phyloP scores from a whole-genome alignment of 371 early-diverging fungal species.

The Mortierella sp. region DNA sequence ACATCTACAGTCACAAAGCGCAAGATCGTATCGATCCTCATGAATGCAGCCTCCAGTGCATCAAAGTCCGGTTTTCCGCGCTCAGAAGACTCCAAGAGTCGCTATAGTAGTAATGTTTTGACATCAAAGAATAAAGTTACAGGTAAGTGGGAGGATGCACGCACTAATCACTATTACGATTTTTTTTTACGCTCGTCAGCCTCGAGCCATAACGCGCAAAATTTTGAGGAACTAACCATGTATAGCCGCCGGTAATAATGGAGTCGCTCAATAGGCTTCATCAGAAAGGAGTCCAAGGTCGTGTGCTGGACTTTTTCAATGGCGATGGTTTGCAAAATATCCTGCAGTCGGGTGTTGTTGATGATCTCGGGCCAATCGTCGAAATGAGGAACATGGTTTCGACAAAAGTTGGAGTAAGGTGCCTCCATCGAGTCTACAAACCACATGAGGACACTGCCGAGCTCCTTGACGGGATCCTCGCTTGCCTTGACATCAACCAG shows the following conservation, averaged over 20 bases:
- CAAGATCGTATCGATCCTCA: slow-evolving; percentile 51
- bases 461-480: slow-evolving; percentile 30
- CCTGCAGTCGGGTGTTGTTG: slow-evolving; percentile 49
- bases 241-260: slow-evolving; percentile 52
- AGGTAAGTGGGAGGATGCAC: no score
- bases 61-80: slow-evolving; percentile 52
- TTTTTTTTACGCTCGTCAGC: no score
- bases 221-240: slow-evolving; percentile 32
- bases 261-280: slow-evolving; percentile 53
- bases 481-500: slow-evolving; percentile 37
- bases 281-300: slow-evolving; percentile 47
- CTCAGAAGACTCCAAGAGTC: slow-evolving; percentile 51
- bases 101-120: no score
- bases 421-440: slow-evolving; percentile 52
- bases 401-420: slow-evolving; percentile 52
- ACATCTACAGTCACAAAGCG: slow-evolving; percentile 52
- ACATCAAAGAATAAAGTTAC: no score
- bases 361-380: slow-evolving; percentile 54
- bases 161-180: no score
- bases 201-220: no score
- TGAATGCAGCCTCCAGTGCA: slow-evolving; percentile 50
- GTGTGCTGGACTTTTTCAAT: slow-evolving; percentile 52
- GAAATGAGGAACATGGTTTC: slow-evolving; percentile 49
- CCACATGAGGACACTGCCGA: slow-evolving; percentile 49
- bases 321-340: slow-evolving; percentile 50